A percentile compares a stretch with the other conserved stretches of the same genome.
Evolutionary conservation across 257 asterid species (phyloP).

Genomic region (Forsythia viridissima): DNA sequence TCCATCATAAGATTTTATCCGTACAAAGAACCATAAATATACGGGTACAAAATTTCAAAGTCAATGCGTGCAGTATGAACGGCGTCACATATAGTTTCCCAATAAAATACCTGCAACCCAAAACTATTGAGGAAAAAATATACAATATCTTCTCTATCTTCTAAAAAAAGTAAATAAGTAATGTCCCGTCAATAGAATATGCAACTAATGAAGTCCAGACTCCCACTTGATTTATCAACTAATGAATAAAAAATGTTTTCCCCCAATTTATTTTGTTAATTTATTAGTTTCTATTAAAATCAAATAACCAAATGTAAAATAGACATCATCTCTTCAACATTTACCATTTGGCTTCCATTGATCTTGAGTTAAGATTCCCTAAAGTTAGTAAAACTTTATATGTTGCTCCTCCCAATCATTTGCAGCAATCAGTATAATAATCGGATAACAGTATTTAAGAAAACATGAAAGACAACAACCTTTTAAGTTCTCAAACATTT

Average conservation of each 20-base stretch:
- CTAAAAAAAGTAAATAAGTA: neutral
- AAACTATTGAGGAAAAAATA: neutral
- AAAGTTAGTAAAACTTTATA: neutral
- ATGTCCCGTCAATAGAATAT: slow-evolving; percentile 4
- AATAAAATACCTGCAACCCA: slow-evolving; percentile 1
- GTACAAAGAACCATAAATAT: slow-evolving; percentile 7
- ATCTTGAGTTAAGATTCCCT: neutral
- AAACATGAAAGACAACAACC: neutral
- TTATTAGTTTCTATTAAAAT: neutral
- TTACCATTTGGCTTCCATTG: neutral
- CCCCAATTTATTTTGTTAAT: neutral
- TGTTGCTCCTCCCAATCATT: neutral
- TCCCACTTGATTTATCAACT: neutral
- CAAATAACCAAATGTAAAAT: neutral
- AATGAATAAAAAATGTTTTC: neutral
- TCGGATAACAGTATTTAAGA: neutral
- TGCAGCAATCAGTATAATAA: neutral
- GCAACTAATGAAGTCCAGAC: neutral
- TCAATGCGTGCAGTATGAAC: neutral
- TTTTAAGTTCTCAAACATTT: neutral
- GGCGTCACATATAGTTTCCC: neutral
- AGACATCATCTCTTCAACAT: neutral
- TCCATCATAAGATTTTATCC: slow-evolving; percentile 15
- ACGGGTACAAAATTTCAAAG: slow-evolving; percentile 14
- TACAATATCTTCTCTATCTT: neutral